Evolutionary conservation across 2,329 filamentous ascomycete genomes (phyloP), one percentile per base, ranked within the genome.

Genomic region (Pyrenochaeta sp.): DNA sequence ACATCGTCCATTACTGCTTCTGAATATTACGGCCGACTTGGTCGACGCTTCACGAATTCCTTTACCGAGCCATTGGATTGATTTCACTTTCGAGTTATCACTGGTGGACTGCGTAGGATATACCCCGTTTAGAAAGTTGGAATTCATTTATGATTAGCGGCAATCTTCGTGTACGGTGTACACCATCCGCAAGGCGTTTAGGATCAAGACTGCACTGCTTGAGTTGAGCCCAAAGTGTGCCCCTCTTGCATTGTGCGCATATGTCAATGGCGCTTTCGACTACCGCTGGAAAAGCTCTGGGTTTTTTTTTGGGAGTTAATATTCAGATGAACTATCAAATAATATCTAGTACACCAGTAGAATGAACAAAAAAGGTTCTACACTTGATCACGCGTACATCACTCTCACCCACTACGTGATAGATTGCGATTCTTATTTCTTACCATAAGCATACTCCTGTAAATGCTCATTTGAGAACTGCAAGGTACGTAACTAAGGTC

Each of bases 61-160:
- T 58, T 71, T 69, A 55, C 61, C 44, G 25, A 59, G 54, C 34
- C 61, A 54, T 44, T 58, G 58, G 55, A 51, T 52, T 60, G 58
- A 61, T 60, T 61, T 62, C 56, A 19, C 34, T 54, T 54, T 54
- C 61, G 57, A 56, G 58, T 54, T 39, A 60, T 64, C 55, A 50
- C 34, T 62, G 58, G 56, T 62, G 56, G 60, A 64, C 48, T 57
- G 61, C 59, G 64, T 65, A 70, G 66, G 67, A 71, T 70, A 71
- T 71, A 70, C 68, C 68, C 68, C 62, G 48, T 53, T 50, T 51
- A 28, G 37, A 28, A 44, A 28, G 42, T 58, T 40, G 27, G 51
- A 42, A 50, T 60, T 44, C 49, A 27, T 53, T 58, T 46, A 39
- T 46, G 50, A 27, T 28, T 42, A 55, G 54, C 56, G 56, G 43